Conservation (phyloP, 2,329 filamentous ascomycete species). For the Magnaporthiopsis incrustans region DNA sequence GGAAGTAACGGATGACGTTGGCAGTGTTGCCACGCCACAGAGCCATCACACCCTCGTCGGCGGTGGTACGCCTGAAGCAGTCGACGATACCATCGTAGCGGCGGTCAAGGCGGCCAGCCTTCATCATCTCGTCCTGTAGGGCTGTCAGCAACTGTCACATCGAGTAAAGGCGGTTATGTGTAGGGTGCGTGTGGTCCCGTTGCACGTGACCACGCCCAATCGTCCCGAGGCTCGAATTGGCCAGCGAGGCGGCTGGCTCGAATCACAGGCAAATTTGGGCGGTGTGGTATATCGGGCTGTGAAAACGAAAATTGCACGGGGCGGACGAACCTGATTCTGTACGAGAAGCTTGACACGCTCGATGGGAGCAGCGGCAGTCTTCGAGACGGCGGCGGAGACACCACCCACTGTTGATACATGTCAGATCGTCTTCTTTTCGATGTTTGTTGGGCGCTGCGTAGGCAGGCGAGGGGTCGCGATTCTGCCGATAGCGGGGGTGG, state of each 20-base stretch:
- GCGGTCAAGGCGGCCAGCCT: constrained; percentile 94
- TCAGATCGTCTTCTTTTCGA: background rate
- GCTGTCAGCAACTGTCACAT: constrained; percentile 22
- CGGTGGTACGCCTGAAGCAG: constrained; percentile 89
- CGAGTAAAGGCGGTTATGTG: too few species aligned
- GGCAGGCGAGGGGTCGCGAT: background rate
- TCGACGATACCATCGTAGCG: constrained; percentile 91
- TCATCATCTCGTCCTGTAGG: constrained; percentile 96
- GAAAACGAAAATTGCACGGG: background rate
- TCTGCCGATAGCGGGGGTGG: background rate
- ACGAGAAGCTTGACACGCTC: constrained; percentile 99
- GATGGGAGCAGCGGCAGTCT: constrained; percentile 99
- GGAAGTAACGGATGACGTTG: constrained; percentile 99
- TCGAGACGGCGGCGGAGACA: constrained; percentile 99
- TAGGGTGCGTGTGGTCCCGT: background rate
- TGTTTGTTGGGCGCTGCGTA: background rate
- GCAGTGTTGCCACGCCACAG: constrained; percentile 99
- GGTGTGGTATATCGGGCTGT: background rate
- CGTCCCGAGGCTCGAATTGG: background rate
- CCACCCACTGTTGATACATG: constrained; percentile 72
- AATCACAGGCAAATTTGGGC: background rate
- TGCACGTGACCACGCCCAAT: background rate
- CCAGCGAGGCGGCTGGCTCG: background rate
- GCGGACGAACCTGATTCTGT: constrained; percentile 93
- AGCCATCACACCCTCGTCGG: constrained; percentile 86